Evolutionary conservation across 2,329 filamentous ascomycete species (phyloP).

Genomic region (Periglandula ipomoeae): DNA sequence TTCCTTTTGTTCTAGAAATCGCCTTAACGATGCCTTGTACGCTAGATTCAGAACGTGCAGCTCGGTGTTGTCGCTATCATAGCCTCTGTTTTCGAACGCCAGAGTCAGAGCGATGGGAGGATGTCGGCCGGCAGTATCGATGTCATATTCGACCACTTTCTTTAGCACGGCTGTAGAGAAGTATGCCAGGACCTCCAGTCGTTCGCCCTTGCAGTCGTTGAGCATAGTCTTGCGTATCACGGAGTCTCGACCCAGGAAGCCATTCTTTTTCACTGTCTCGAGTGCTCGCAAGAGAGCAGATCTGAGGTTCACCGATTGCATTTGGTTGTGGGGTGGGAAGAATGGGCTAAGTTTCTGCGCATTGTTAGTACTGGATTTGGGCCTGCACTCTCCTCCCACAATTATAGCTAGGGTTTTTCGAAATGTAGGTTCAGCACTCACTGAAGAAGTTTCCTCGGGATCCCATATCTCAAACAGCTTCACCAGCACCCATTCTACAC

Average conservation of each 20-base stretch:
- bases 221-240: conserved; percentile 89
- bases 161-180: conserved; percentile 81
- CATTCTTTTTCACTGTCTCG: conserved; percentile 81
- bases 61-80: conserved; percentile 40
- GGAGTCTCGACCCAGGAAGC: conserved; percentile 67
- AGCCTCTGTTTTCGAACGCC: conserved; percentile 51
- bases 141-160: conserved; percentile 45
- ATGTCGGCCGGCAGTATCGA: conserved; percentile 27
- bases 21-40: conserved; percentile 58
- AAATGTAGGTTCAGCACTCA: conserved; percentile 29
- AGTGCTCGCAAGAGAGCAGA: conserved; percentile 73
- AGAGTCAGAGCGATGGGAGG: conserved; percentile 44
- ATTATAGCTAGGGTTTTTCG: background rate
- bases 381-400: background rate
- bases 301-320: conserved; percentile 85
- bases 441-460: conserved; percentile 62
- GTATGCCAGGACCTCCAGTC: conserved; percentile 71
- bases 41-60: conserved; percentile 63
- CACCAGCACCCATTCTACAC: conserved; percentile 86
- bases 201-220: conserved; percentile 89
- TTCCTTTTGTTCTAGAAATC: conserved; percentile 50
- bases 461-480: conserved; percentile 82
- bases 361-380: conserved; percentile 2
- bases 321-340: conserved; percentile 81
- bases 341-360: conserved; percentile 75